Base-by-base conservation (phyloP, 495 filamentous ascomycete genomes). In the Coniosporium apollinis region DNA sequence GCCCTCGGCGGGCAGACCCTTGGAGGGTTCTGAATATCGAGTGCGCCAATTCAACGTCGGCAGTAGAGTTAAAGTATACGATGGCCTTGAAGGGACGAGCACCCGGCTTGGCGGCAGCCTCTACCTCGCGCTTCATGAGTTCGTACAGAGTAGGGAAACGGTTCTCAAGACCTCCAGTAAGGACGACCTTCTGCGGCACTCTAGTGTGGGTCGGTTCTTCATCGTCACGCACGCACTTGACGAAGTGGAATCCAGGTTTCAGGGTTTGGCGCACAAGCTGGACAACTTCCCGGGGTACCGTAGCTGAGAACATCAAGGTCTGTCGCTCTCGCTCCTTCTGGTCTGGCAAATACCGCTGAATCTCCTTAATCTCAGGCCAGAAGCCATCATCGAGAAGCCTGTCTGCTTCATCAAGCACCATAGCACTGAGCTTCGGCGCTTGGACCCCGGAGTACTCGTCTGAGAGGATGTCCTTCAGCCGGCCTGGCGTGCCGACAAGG, bases 331-430 rank as follows among this genome's bases (percentile, higher is more conserved):
- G 65, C 30, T 70, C 54, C 0, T 47, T 34, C 7, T 65, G 65
- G 20, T 66, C 46, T 4, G 89, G 89, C 9, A 96, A 67, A 7
- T 63, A 41, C 0, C 56, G 35, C 43, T 78, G 60, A 47, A 97
- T 92, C 3, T 71, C 54, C 19, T 67, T 54, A 38, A 97, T 77
- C 15, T 82, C 83, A 1, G 65, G 64, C n/a, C 73, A 61, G 55
- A 97, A 97, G 0, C 91, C 91, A 41, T 81, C 67, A 45, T 97
- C 89, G 26, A 97, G 61, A 41, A 97, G 69, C 28, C 89, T 70
- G 56, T 97, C 89, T 1, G 87, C 91, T 59, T 97, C 89, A 46
- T 97, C 89, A 22, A 97, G 64, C 24, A 94, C 89, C 15, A 97
- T 57, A n/a, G 74, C 69, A 33, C 69, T 70, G 28, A 94, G 58